phyloP scores from a whole-genome alignment of 371 early-diverging fungal species.

The Massospora cicadina region DNA sequence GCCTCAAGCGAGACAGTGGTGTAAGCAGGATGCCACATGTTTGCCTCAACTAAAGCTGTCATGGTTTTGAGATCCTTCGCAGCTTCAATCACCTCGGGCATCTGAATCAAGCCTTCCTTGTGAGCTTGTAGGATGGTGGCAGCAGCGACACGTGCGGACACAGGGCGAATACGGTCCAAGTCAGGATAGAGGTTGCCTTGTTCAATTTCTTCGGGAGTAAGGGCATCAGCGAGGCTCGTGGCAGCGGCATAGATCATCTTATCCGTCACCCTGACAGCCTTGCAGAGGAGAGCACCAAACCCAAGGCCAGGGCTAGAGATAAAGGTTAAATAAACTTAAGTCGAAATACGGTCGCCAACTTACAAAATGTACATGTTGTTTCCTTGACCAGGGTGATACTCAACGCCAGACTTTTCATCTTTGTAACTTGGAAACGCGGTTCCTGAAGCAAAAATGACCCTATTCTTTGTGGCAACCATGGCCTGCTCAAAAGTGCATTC shows the following conservation, averaged over 20 bases:
- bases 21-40: slow-evolving; percentile 26
- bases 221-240: slow-evolving; percentile 55
- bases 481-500: slow-evolving; percentile 85
- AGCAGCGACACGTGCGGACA: slow-evolving; percentile 55
- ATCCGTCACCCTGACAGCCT: slow-evolving; percentile 50
- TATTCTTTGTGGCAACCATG: slow-evolving; percentile 54
- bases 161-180: slow-evolving; percentile 62
- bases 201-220: slow-evolving; percentile 41
- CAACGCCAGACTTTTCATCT: slow-evolving; percentile 29
- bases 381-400: slow-evolving; percentile 63
- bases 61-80: slow-evolving; percentile 14
- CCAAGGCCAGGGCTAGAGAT: slow-evolving; percentile 67
- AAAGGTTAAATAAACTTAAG: neutral
- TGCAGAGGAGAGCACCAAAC: slow-evolving; percentile 55
- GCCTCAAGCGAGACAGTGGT: neutral
- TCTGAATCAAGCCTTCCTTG: slow-evolving; percentile 29
- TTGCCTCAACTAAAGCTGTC: slow-evolving; percentile 20
- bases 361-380: slow-evolving; percentile 77
- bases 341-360: too few species aligned
- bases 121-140: slow-evolving; percentile 50
- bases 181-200: slow-evolving; percentile 59
- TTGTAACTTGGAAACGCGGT: slow-evolving; percentile 73
- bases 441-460: slow-evolving; percentile 80
- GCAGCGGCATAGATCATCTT: slow-evolving; percentile 61
- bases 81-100: slow-evolving; percentile 19